phyloP scores from a whole-genome alignment of 768 basidiomycete species.

The Zangia roseola region DNA sequence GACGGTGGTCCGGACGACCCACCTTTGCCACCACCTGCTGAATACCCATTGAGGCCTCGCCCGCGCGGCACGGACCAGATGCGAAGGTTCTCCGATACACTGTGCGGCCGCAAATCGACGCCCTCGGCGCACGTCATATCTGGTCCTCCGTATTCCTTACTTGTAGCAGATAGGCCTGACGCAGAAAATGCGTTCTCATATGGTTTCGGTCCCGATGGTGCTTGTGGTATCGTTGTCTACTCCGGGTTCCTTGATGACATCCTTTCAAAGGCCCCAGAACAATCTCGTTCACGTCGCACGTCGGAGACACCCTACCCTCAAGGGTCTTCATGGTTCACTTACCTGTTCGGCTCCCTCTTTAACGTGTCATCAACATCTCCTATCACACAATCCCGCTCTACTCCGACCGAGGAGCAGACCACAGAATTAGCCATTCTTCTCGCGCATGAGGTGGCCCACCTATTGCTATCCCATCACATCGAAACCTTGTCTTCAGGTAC shows the following conservation, averaged over 20 bases:
- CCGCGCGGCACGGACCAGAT: constrained; percentile 75
- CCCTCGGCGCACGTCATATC: constrained; percentile 56
- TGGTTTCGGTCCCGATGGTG: constrained; percentile 90
- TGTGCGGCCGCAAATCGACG: constrained; percentile 43
- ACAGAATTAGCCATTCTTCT: constrained; percentile 86
- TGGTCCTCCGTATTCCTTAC: constrained; percentile 86
- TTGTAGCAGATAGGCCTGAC: constrained; percentile 85
- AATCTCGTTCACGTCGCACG: constrained; percentile 26
- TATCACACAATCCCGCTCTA: constrained; percentile 38
- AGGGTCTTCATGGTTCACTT: constrained; percentile 45
- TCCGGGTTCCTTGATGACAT: constrained; percentile 92
- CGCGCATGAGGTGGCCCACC: constrained; percentile 91
- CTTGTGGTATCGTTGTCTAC: constrained; percentile 92
- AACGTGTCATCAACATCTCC: constrained; percentile 32
- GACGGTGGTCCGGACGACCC: constrained; percentile 46
- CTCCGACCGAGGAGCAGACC: constrained; percentile 80
- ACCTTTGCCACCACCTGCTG: constrained; percentile 78
- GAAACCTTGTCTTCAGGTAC: constrained; percentile 86
- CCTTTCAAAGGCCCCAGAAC: constrained; percentile 42
- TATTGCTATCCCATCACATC: constrained; percentile 87
- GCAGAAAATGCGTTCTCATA: constrained; percentile 91
- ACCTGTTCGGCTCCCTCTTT: constrained; percentile 45
- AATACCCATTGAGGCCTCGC: constrained; percentile 79
- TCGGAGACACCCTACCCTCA: constrained; percentile 15
- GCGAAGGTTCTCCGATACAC: constrained; percentile 50